Conservation (phyloP, 2,329 filamentous ascomycete species). For the Emmonsiellopsis sp. region DNA sequence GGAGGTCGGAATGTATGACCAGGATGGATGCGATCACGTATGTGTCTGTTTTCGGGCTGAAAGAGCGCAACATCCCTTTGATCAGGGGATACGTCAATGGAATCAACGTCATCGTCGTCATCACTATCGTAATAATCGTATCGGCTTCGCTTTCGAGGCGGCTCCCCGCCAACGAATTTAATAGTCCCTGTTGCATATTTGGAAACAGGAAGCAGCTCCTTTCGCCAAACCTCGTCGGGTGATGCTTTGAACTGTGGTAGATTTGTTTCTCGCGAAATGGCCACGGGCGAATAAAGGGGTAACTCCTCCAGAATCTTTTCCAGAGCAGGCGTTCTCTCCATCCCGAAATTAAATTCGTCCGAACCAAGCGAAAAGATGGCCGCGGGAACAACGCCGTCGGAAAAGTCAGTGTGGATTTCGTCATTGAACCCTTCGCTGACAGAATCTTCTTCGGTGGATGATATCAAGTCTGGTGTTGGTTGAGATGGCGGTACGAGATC, state of each 20-base stretch:
- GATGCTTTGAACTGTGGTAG: slow-evolving; percentile 49
- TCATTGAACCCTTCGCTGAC: slow-evolving; percentile 39
- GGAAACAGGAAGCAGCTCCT: slow-evolving; percentile 71
- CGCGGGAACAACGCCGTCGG: slow-evolving; percentile 50
- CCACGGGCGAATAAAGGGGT: slow-evolving; percentile 62
- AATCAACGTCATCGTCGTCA: slow-evolving; percentile 47
- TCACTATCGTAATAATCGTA: slow-evolving; percentile 68
- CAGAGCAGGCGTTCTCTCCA: slow-evolving; percentile 63
- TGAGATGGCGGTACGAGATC: slow-evolving; percentile 32
- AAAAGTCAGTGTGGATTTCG: slow-evolving; percentile 34
- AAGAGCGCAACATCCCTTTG: slow-evolving; percentile 77
- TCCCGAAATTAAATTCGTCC: slow-evolving; percentile 70
- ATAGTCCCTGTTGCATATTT: slow-evolving; percentile 80
- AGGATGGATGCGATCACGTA: slow-evolving; percentile 80
- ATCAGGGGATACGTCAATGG: slow-evolving; percentile 52
- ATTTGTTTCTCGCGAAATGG: slow-evolving; percentile 48
- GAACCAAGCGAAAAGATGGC: slow-evolving; percentile 75
- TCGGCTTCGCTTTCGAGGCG: slow-evolving; percentile 67
- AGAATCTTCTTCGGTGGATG: slow-evolving; percentile 53
- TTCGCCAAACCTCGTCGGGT: slow-evolving; percentile 63
- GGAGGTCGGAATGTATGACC: slow-evolving; percentile 90
- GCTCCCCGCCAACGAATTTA: slow-evolving; percentile 54
- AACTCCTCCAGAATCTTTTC: slow-evolving; percentile 72
- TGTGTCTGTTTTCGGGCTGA: slow-evolving; percentile 76
- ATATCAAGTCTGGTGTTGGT: slow-evolving; percentile 58